Conservation (phyloP, 2,329 filamentous ascomycete species). For the Cladophialophora bantiana region DNA sequence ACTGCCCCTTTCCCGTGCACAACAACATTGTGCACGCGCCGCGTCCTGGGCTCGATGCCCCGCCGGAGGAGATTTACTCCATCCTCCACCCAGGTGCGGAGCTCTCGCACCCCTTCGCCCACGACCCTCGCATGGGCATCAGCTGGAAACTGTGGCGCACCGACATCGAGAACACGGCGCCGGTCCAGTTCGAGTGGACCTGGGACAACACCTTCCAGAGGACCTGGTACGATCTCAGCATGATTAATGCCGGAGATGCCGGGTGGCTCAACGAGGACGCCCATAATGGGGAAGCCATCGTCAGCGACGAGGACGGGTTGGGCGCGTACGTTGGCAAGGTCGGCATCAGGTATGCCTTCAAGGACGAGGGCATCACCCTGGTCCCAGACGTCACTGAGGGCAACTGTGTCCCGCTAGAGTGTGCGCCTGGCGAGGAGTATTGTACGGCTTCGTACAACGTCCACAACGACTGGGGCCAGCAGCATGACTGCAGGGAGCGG, state of each 20-base stretch:
- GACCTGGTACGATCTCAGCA: slow-evolving; percentile 34
- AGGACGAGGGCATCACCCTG: slow-evolving; percentile 25
- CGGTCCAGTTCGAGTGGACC: slow-evolving; percentile 30
- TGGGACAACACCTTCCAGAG: slow-evolving; percentile 8
- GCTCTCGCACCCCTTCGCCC: slow-evolving; percentile 22
- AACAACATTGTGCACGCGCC: slow-evolving; percentile 33
- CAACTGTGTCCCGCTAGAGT: slow-evolving; percentile 19
- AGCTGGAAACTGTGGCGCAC: slow-evolving; percentile 33
- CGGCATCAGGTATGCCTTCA: slow-evolving; percentile 25
- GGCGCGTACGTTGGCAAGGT: slow-evolving; percentile 21
- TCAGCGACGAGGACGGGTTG: slow-evolving; percentile 19
- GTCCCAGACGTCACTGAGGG: slow-evolving; percentile 17
- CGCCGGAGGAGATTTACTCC: slow-evolving; percentile 24
- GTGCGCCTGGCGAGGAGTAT: slow-evolving; percentile 23
- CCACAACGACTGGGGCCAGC: slow-evolving; percentile 27
- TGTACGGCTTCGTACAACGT: slow-evolving; percentile 28
- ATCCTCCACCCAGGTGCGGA: slow-evolving; percentile 14
- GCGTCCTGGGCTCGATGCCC: slow-evolving; percentile 3
- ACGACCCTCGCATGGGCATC: slow-evolving; percentile 27
- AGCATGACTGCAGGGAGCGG: slow-evolving; percentile 26
- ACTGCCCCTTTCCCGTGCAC: slow-evolving; percentile 27
- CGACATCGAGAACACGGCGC: slow-evolving; percentile 19
- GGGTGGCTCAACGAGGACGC: slow-evolving; percentile 16
- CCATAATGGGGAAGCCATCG: slow-evolving; percentile 17
- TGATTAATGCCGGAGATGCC: slow-evolving; percentile 29